phyloP scores from a whole-genome alignment of 2,329 filamentous ascomycete genomes.

The Sarocladium brachiariae region DNA sequence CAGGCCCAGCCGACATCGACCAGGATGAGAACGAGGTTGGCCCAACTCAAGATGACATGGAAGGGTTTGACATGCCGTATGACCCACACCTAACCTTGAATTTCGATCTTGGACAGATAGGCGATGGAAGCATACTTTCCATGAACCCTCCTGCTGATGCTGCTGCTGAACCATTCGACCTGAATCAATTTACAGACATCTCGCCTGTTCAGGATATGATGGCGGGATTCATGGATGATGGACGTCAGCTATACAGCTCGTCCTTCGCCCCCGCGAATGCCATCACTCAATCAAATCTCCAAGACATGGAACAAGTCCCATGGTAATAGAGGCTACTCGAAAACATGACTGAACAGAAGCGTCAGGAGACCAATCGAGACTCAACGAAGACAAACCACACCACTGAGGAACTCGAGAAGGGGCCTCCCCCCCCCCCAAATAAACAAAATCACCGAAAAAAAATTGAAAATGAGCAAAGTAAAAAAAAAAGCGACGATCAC shows the following conservation, averaged over 20 bases:
- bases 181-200: neutral
- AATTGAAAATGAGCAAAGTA: neutral
- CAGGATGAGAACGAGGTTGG: neutral
- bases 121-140: neutral
- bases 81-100: neutral
- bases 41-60: neutral
- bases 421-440: neutral
- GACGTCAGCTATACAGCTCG: neutral
- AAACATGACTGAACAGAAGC: neutral
- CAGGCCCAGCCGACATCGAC: constrained; percentile 10
- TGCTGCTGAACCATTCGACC: neutral
- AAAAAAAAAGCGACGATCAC: neutral
- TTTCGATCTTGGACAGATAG: neutral
- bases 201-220: neutral
- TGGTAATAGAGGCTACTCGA: neutral
- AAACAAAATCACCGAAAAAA: neutral
- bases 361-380: neutral
- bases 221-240: neutral
- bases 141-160: neutral
- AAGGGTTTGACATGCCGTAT: neutral
- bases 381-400: neutral
- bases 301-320: neutral
- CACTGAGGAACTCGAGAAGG: neutral
- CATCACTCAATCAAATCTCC: neutral
- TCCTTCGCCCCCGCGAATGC: neutral